Evolutionary conservation across 1,139 yeast species (phyloP).

Genomic region (Schwanniomyces etchellsii): DNA sequence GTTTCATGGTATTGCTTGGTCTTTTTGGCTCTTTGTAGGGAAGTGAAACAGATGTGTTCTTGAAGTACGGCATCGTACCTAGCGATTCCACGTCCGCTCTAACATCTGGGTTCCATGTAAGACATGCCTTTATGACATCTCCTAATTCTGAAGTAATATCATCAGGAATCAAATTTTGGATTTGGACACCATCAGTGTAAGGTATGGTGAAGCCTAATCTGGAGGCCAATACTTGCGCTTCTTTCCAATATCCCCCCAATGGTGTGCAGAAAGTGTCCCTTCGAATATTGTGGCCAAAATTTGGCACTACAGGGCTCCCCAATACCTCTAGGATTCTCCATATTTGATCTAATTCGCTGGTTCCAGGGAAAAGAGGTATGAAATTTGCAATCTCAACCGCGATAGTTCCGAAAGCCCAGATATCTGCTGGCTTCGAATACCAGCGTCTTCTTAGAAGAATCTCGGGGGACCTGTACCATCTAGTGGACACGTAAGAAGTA

Average conservation of each 20-base stretch:
- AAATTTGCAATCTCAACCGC: slow-evolving; percentile 77
- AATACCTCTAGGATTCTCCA: slow-evolving; percentile 58
- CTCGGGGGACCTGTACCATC: slow-evolving; percentile 97
- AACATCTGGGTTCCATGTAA: slow-evolving; percentile 59
- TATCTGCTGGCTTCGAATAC: slow-evolving; percentile 76
- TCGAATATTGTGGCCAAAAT: slow-evolving; percentile 6
- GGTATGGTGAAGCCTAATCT: slow-evolving; percentile 54
- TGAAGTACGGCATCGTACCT: slow-evolving; percentile 49
- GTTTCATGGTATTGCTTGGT: slow-evolving; percentile 3
- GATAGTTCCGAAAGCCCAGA: slow-evolving; percentile 93
- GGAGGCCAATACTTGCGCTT: slow-evolving; percentile 46
- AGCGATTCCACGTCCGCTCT: slow-evolving; percentile 46
- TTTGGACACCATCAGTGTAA: slow-evolving; percentile 21
- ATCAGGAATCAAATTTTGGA: slow-evolving; percentile 22
- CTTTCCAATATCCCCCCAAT: slow-evolving; percentile 65
- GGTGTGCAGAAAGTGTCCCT: slow-evolving; percentile 28
- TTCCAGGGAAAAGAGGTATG: slow-evolving; percentile 80
- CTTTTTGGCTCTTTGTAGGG: slow-evolving; percentile 10
- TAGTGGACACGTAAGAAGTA: slow-evolving; percentile 82
- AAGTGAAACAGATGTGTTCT: slow-evolving; percentile 12
- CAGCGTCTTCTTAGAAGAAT: slow-evolving; percentile 61
- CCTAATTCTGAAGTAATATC: slow-evolving; percentile 26
- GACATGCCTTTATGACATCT: slow-evolving; percentile 51
- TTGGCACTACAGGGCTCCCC: slow-evolving; percentile 55
- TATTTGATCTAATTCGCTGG: slow-evolving; percentile 71